Evolutionary conservation across 768 basidiomycete genomes (phyloP).

Genomic region (Rhizopogon sp.): DNA sequence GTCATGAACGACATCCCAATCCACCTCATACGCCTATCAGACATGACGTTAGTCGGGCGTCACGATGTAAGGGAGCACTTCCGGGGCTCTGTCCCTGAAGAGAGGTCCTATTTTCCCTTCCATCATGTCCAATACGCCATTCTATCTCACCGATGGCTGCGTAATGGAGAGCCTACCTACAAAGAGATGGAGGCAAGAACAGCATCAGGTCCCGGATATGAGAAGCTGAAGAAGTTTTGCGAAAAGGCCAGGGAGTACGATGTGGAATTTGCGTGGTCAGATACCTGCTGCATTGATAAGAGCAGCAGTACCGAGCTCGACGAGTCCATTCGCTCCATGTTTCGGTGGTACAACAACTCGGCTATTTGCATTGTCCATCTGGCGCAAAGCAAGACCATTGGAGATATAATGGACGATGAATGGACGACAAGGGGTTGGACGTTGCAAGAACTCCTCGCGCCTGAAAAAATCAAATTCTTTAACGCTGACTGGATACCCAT

Average conservation of each 20-base stretch:
- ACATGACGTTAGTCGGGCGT: constrained; percentile 11
- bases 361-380: constrained; percentile 20
- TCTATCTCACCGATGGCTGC: constrained; percentile 4
- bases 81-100: background rate
- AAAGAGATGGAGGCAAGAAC: background rate
- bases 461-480: constrained; percentile 13
- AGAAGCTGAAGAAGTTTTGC: constrained; percentile 8
- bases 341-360: constrained; percentile 20
- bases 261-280: constrained; percentile 19
- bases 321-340: constrained; percentile 26
- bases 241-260: constrained; percentile 12
- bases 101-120: background rate
- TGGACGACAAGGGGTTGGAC: constrained; percentile 22
- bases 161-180: background rate
- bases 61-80: background rate
- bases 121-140: background rate
- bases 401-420: constrained; percentile 7
- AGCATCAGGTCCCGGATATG: background rate
- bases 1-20: constrained; percentile 15
- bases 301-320: constrained; percentile 23
- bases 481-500: constrained; percentile 13
- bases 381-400: constrained; percentile 5
- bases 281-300: constrained; percentile 15
- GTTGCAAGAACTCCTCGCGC: constrained; percentile 7
- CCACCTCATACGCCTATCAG: constrained; percentile 11